Evolutionary conservation across 306 rosid species (phyloP), one percentile per base, ranked within the genome.

Genomic region (Amphicarpaea edgeworthii): DNA sequence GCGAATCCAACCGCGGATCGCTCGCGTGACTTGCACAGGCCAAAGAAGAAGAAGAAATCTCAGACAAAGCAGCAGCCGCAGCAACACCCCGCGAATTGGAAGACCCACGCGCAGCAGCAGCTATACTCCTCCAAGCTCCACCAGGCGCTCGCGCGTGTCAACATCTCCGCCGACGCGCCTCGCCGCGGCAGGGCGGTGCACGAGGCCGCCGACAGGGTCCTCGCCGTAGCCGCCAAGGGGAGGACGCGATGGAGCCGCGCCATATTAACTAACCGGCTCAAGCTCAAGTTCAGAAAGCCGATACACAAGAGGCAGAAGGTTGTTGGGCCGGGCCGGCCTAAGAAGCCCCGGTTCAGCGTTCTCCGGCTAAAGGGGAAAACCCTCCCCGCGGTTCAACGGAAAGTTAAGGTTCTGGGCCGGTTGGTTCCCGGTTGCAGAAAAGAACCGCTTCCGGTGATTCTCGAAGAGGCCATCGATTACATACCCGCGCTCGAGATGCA

Each of bases 401-500:
- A 90, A 82, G 93, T 83, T 5, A 75, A 83, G 53, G 76, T 96
- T 1, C 87, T 96, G 0, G 98, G 97, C 64, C 86, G 97, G 77
- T 77, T 96, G 72, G 98, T 96, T 37, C 99, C 99, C 16, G 98
- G 99, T 77, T 96, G 99, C 89, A 84, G 89, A 77, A 89, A 96
- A 54, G 86, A 96, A 61, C 83, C 97, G 3, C 57, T 90, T 40
- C 97, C 98, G 76, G 97, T 96, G 67, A 87, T 96, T 75, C 81
- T 96, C 6, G 98, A 90, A 24, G 99, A 96, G 73, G 89, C 92
- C 0, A 85, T 90, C 3, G 98, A 96, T 85, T 96, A 96, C 41
- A 92, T 96, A 8, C 86, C 92, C 3, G 99, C 99, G 1, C 90
- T 91, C 80, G 90, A 92, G 93, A 96, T 96, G 99, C 99, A 96